Base-by-base conservation (phyloP, 345 rosid genomes). In the Hypericum androsaemum region DNA sequence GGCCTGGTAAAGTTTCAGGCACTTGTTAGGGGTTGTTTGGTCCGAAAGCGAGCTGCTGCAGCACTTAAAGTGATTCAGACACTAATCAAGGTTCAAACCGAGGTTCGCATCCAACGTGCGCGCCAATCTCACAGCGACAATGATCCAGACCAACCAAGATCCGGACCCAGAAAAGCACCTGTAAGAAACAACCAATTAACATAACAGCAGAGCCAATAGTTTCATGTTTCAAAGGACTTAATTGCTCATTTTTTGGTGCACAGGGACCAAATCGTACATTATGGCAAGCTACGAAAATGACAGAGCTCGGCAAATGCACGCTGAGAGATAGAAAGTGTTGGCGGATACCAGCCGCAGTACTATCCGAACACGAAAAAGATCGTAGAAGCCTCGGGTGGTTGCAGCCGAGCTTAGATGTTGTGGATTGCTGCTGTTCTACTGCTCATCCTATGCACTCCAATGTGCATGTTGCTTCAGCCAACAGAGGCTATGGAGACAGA, bases 351-450 rank as follows among this genome's bases (percentile, higher is more conserved):
- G 32, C 32, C 32, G 4, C 32, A 22, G 32, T 22, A 22, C 32
- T 69, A 10, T 70, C 83, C 0, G 89, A 84, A 61, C 75, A 57
- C 53, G 67, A 57, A 37, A 84, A 76, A 14, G 85, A 81, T 62
- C 69, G 73, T 0, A 37, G 37, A 14, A 66, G 61, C 45, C 68
- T 61, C 47, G 55, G 70, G 12, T 41, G 63, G 53, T 66, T 79
- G 22, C 71, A 80, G 38, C 80, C 79, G 84, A 75, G 69, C 40
- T 68, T 74, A 15, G 65, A 68, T 0, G 83, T 80, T 15, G 85
- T 81, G 2, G 85, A 80, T 52, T 81, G 79, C 56, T 72, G 80
- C 49, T 78, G 64, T 70, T 78, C 80, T 0, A 80, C 89, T 9
- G 85, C 94, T 15, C 92, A 22, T 22, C 32, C 2, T 22, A 22